Evolutionary conservation across 768 basidiomycete genomes (phyloP).

Genomic region (Hysterangium stoloniferum): DNA sequence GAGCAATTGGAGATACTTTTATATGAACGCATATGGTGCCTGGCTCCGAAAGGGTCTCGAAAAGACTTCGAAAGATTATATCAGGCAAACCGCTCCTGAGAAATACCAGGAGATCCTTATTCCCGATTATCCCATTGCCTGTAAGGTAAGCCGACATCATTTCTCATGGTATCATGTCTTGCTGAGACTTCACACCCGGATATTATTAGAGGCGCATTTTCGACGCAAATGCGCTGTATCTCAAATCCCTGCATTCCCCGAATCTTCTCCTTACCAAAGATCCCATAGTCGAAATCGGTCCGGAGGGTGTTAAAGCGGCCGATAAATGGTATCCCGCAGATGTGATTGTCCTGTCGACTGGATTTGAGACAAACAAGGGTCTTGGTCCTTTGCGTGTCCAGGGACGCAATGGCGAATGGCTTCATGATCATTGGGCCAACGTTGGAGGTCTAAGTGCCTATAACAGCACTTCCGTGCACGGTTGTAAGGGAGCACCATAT

Average conservation of each 20-base stretch:
- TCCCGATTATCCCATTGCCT: constrained; percentile 17
- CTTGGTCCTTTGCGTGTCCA: constrained; percentile 15
- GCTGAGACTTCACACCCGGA: too few species aligned
- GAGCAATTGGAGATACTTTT: constrained; percentile 1
- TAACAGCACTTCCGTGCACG: constrained; percentile 5
- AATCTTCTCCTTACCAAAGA: constrained; percentile 17
- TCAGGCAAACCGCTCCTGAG: constrained; percentile 13
- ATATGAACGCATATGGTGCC: neutral
- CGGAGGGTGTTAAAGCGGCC: constrained; percentile 13
- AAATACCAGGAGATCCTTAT: constrained; percentile 18
- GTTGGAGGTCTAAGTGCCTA: constrained; percentile 14
- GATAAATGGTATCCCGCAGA: constrained; percentile 16
- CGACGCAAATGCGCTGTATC: constrained; percentile 21
- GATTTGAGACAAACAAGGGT: neutral
- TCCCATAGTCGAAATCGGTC: constrained; percentile 12
- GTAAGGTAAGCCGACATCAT: constrained; percentile 12
- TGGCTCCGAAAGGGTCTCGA: constrained; percentile 3
- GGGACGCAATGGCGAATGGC: constrained; percentile 14
- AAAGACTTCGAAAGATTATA: constrained; percentile 12
- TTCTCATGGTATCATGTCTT: too few species aligned
- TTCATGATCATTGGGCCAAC: constrained; percentile 14
- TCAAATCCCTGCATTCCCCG: constrained; percentile 11
- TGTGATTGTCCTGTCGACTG: constrained; percentile 18
- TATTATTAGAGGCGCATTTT: constrained; percentile 18
- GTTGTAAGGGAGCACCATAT: neutral